Evolutionary conservation across 176 grass and related monocot genomes (phyloP), one percentile per base, ranked within the genome.

Genomic region (Ensete glaucum): DNA sequence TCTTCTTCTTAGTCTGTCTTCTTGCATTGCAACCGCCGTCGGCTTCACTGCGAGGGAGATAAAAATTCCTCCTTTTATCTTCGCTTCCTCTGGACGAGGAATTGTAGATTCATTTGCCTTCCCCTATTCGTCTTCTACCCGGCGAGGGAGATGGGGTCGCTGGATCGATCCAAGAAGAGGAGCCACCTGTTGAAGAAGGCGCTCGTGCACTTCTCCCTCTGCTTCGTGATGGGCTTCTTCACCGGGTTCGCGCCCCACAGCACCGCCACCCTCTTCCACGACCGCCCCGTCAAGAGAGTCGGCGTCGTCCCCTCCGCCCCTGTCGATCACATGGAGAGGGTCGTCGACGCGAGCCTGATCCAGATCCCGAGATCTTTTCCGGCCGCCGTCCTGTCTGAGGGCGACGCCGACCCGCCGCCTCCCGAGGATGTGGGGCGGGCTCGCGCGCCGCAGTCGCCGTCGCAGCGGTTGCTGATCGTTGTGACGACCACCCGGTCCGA

Each of bases 401-500:
- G 20, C 15, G 57, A 1, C 14, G 72, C 54, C 9, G 53, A 73
- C 12, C 52, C 13, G 21, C 21, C 51, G n/a, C 60, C 27, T 9
- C 11, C 72, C 9, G 9, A 9, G 52, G 25, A 25, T 52, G 24
- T 19, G 9, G 23, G 21, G 21, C 1, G 48, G 52, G 53, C 7
- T 20, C 50, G 1, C 11, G 52, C 9, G 12, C 68, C 51, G 26
- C 70, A 77, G 54, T 81, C 58, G 2, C 70, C 53, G 3, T 80
- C 80, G 15, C 64, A 82, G 7, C 59, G 86, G 19, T 71, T 99
- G 72, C 70, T 99, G 54, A 89, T 99, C 1, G 85, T 94, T 50
- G 91, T 94, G 12, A 99, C 90, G 29, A 99, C 95, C 9, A 99
- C 88, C 7, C 49, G 78, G 54, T 88, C 95, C 0, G 72, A 80